phyloP scores from a whole-genome alignment of 192 early-diverging fungal species.

The Linderina pennispora region DNA sequence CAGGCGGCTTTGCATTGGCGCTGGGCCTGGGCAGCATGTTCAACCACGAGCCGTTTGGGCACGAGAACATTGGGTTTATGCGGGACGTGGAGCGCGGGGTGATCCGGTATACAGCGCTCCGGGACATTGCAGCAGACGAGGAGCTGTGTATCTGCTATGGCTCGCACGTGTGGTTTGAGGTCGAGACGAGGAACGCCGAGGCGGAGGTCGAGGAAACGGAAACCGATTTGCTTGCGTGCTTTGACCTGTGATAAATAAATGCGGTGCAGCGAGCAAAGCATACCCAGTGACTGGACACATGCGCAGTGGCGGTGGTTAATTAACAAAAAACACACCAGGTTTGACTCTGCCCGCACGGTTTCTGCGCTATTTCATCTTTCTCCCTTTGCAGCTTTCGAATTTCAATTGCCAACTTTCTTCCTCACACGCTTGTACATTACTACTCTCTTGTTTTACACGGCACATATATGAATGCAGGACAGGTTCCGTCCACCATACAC shows the following conservation, averaged over 20 bases:
- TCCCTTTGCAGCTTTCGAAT: too few relatives aligned
- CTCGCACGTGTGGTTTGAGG: conserved; percentile 58
- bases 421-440: too few relatives aligned
- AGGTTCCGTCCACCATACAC: too few relatives aligned
- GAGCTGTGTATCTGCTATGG: conserved; percentile 67
- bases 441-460: too few relatives aligned
- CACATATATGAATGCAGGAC: too few relatives aligned
- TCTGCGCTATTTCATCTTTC: too few relatives aligned
- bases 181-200: conserved; percentile 19
- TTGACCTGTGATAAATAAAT: neutral
- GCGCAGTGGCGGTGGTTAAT: too few relatives aligned
- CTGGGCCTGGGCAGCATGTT: conserved; percentile 65
- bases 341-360: too few relatives aligned
- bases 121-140: conserved; percentile 49
- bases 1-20: conserved; percentile 52
- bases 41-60: conserved; percentile 49
- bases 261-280: too few relatives aligned
- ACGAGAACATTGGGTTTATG: conserved; percentile 57
- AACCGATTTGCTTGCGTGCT: neutral
- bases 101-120: conserved; percentile 51
- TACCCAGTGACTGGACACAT: too few relatives aligned
- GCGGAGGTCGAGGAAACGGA: neutral
- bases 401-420: too few relatives aligned
- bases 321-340: too few relatives aligned
- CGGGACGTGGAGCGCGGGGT: conserved; percentile 50